A percentile compares a stretch with the other conserved stretches of the same genome.
phyloP scores from a whole-genome alignment of 1,284 basidiomycete species.

The Ustilago hordei region DNA sequence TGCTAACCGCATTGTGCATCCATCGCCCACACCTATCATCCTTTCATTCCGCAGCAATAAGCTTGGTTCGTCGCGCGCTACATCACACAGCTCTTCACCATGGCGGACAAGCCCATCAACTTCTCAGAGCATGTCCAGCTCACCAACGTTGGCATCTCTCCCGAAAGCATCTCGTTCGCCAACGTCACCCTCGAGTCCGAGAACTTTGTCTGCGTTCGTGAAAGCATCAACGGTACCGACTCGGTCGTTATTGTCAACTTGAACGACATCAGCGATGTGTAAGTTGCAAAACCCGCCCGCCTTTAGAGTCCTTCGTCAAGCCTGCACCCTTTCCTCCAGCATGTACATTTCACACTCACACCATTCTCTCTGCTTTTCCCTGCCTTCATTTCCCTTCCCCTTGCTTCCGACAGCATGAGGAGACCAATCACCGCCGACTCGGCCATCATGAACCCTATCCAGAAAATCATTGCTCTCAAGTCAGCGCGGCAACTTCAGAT shows the following conservation, averaged over 20 bases:
- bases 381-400: not conserved
- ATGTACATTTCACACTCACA: not conserved
- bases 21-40: not conserved
- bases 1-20: not conserved
- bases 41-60: not conserved
- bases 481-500: conserved; percentile 86
- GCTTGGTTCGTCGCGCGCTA: conserved; percentile 15
- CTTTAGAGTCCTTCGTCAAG: too few species aligned
- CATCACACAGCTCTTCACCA: conserved; percentile 25
- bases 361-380: not conserved
- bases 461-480: conserved; percentile 97
- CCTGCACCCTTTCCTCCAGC: not conserved
- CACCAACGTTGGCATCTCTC: conserved; percentile 94
- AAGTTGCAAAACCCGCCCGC: conserved; percentile 17
- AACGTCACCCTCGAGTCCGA: conserved; percentile 95
- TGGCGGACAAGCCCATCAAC: conserved; percentile 69
- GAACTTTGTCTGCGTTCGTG: conserved; percentile 93
- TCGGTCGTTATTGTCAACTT: conserved; percentile 68
- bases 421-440: conserved; percentile 97
- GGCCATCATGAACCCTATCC: conserved; percentile 96
- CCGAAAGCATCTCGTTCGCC: conserved; percentile 97
- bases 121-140: conserved; percentile 76
- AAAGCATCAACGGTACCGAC: conserved; percentile 70
- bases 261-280: conserved; percentile 66
- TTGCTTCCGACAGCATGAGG: conserved; percentile 74